Base-by-base conservation (phyloP, 2,329 filamentous ascomycete species). In the Fusarium circinatum region DNA sequence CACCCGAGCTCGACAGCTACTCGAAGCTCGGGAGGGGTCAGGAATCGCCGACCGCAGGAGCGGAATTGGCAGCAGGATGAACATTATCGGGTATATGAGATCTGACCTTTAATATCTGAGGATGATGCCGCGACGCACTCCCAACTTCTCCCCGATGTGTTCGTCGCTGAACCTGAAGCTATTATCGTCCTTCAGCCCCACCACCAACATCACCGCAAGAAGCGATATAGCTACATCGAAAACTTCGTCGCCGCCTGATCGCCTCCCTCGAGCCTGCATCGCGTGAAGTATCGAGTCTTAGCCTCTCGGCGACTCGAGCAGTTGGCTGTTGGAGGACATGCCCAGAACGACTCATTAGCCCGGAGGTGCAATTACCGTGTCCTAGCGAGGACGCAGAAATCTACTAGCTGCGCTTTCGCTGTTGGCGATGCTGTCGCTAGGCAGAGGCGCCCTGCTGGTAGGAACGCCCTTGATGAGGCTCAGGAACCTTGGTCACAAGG, bases 31-130 rank as follows among this genome's bases (percentile, higher is more conserved):
- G 17, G 48, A 52, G 12, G n/a, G 13, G 5, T 17, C 17, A 12
- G 32, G 17, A 26, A 26, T 38, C 4, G 32, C 17, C n/a, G 2
- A 22, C 1, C 22, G 6, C 49, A 4, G 18, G 2, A 52, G 13
- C 12, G 4, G 48, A 51, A 34, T 36, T 52, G 9, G 22, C 32
- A 38, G 6, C 32, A 6, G 49, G 49, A 26, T 52, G 49, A 52
- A 4, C 0, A 6, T 22, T 22, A 0, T 15, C 9, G 18, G 30
- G 6, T 0, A 3, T 20, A 15, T 6, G 3, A 38, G 32, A 52
- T 26, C 30, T 8, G 0, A 52, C 0, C 26, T 20, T 14, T 3
- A 15, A 15, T 1, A 8, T 0, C 15, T 6, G n/a, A 36, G n/a
- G 17, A 36, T 52, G 3, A 36, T 26, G 3, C 32, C 0, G 8